Evolutionary conservation across 805 yeast genomes (phyloP), one percentile per base, ranked within the genome.

Genomic region (Phaffomyces opuntiae): DNA sequence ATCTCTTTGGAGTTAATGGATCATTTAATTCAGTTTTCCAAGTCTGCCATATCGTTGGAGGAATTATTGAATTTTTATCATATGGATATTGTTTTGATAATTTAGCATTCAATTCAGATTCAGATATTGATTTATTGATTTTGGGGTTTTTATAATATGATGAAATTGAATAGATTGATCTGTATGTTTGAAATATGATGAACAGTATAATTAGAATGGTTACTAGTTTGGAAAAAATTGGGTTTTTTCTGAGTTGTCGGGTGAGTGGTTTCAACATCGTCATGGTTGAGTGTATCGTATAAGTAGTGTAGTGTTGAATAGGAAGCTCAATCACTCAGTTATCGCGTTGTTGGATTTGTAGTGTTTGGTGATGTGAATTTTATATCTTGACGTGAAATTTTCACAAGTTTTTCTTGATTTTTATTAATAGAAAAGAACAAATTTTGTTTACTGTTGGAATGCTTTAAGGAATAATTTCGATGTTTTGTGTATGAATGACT

Each of bases 1-100:
- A 82, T 31, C 64, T 61, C 11, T 17, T 26, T 14, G 40, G 26
- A 35, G 38, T 40, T 3, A 37, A 19, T 17, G 40, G 37, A 51
- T 83, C 83, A 36, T 71, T 70, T 40, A 74, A 57, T 16, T 78
- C 79, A 40, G 74, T 80, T 65, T 89, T 91, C 96, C 97, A 91
- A 1, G 96, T 81, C 65, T 91, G 98, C 96, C 97, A 91, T 36
- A 91, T 79, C 53, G 77, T 77, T 19, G 81, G 84, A 0, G 96
- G 95, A 47, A 89, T 77, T 29, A 77, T 77, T 31, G 74, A 68
- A 5, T 66, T 48, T 31, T 80, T 68, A 49, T 83, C 83, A 65
- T 90, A 91, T 0, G 96, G 96, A 60, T 78, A 86, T 53, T 83
- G 75, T 59, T 65, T 79, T 17, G 83, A 72, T 50, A 90, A 70